These are phyloP conservation scores for Acaromyces ingoldii DNA, from an alignment of 1,284 basidiomycete species.

Conservation along the genomic window DNA sequence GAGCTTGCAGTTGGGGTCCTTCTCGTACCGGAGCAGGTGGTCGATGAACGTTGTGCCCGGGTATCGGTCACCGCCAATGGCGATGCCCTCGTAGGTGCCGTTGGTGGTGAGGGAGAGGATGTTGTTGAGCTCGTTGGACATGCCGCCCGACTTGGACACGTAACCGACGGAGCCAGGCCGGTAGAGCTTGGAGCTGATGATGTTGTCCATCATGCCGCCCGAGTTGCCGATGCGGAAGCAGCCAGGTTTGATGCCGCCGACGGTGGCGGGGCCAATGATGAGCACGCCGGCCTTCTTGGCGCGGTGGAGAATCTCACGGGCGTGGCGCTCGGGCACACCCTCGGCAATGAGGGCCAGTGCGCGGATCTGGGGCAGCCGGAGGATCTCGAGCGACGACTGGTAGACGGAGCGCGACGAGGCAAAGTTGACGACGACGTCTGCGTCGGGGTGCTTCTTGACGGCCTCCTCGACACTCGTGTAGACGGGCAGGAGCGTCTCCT, in stretches of 20 bases:
- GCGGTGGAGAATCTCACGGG: slow-evolving; percentile 87
- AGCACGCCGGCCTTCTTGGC: slow-evolving; percentile 81
- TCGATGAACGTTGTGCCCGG: slow-evolving; percentile 98
- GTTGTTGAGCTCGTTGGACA: slow-evolving; percentile 99
- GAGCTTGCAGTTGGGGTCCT: slow-evolving; percentile 96
- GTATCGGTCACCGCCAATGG: slow-evolving; percentile 98
- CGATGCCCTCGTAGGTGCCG: slow-evolving; percentile 99
- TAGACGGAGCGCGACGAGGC: slow-evolving; percentile 91
- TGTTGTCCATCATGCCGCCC: slow-evolving; percentile 99
- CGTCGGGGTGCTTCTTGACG: slow-evolving; percentile 89
- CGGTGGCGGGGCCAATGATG: slow-evolving; percentile 96
- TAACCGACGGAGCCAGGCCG: slow-evolving; percentile 94
- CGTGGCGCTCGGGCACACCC: slow-evolving; percentile 96
- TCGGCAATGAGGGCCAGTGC: slow-evolving; percentile 93
- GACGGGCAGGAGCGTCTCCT: slow-evolving; percentile 94
- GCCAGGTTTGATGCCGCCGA: slow-evolving; percentile 98
- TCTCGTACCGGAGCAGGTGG: slow-evolving; percentile 94
- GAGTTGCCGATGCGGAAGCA: slow-evolving; percentile 99
- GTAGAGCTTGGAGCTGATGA: slow-evolving; percentile 97
- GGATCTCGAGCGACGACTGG: slow-evolving; percentile 84
- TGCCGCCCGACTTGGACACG: slow-evolving; percentile 98
- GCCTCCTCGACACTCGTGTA: slow-evolving; percentile 92
- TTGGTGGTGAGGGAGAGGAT: slow-evolving; percentile 95
- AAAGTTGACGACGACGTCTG: slow-evolving; percentile 98
- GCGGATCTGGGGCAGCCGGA: slow-evolving; percentile 66